Evolutionary conservation across 108 stramenopile species (phyloP).

Genomic region (Nitzschia sp.): DNA sequence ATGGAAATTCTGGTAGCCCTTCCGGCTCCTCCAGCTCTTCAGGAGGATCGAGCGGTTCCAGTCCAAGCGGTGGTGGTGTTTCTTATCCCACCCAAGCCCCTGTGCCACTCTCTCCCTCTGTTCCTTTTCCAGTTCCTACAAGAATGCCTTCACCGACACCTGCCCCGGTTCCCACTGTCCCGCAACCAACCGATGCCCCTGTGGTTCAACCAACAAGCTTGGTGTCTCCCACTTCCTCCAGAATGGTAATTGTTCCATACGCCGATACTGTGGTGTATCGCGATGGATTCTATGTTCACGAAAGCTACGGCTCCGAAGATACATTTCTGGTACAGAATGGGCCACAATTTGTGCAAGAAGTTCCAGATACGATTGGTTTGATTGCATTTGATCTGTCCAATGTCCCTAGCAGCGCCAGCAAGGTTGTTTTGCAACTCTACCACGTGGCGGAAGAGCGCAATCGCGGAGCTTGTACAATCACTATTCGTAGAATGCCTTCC

Average conservation of each 20-base stretch:
- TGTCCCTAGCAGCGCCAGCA: not conserved
- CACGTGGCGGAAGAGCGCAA: not conserved
- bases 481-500: not conserved
- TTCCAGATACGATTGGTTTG: slow-evolving; percentile 18
- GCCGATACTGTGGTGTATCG: slow-evolving; percentile 14
- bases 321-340: slow-evolving; percentile 26
- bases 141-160: not conserved
- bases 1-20: not conserved
- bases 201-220: slow-evolving; percentile 6
- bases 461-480: slow-evolving; percentile 10
- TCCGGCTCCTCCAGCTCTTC: not conserved
- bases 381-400: slow-evolving; percentile 11
- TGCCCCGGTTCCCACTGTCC: not conserved
- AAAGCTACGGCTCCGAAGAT: slow-evolving; percentile 15
- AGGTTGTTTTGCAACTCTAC: slow-evolving; percentile 15
- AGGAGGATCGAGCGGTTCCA: not conserved
- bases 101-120: not conserved
- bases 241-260: slow-evolving; percentile 5
- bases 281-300: slow-evolving; percentile 15
- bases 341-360: slow-evolving; percentile 2
- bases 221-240: slow-evolving; percentile 4
- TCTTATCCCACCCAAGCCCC: slow-evolving; percentile 4
- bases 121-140: not conserved
- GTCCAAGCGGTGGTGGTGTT: not conserved
- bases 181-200: not conserved